Percentiles rank a stretch among this genome's conserved stretches.
phyloP scores from a whole-genome alignment of 2,329 filamentous ascomycete genomes.

The Teratosphaeria gauchensis region DNA sequence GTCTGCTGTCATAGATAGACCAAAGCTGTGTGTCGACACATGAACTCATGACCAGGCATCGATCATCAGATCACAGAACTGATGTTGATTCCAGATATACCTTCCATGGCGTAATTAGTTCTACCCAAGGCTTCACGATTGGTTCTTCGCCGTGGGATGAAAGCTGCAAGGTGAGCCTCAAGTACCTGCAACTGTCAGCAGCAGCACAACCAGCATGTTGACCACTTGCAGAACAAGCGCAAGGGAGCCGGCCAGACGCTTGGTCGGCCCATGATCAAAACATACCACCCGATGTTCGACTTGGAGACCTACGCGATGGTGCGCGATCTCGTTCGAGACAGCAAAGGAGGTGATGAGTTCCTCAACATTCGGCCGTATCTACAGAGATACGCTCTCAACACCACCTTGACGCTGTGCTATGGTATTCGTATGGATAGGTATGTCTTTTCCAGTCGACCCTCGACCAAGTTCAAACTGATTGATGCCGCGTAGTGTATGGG shows the following conservation, averaged over 20 bases:
- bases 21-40: conserved; percentile 2
- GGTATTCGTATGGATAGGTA: conserved; percentile 43
- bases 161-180: conserved; percentile 31
- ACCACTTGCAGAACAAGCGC: conserved; percentile 32
- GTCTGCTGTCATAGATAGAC: conserved; percentile 31
- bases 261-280: conserved; percentile 36
- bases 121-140: conserved; percentile 46
- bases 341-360: conserved; percentile 26
- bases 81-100: conserved; percentile 21
- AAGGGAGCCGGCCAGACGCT: conserved; percentile 43
- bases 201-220: neutral
- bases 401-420: conserved; percentile 45
- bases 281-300: conserved; percentile 45
- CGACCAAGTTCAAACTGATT: neutral
- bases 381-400: conserved; percentile 46
- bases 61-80: conserved; percentile 34
- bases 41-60: conserved; percentile 23
- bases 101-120: conserved; percentile 45
- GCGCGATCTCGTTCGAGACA: conserved; percentile 38
- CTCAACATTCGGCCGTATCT: conserved; percentile 41
- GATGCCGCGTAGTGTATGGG: conserved; percentile 33
- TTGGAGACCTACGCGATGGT: conserved; percentile 44
- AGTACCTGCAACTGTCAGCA: neutral
- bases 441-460: neutral
- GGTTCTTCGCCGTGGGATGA: conserved; percentile 46